Conservation (phyloP, 208 protist genomes). For the Paratrypanosoma confusum region DNA sequence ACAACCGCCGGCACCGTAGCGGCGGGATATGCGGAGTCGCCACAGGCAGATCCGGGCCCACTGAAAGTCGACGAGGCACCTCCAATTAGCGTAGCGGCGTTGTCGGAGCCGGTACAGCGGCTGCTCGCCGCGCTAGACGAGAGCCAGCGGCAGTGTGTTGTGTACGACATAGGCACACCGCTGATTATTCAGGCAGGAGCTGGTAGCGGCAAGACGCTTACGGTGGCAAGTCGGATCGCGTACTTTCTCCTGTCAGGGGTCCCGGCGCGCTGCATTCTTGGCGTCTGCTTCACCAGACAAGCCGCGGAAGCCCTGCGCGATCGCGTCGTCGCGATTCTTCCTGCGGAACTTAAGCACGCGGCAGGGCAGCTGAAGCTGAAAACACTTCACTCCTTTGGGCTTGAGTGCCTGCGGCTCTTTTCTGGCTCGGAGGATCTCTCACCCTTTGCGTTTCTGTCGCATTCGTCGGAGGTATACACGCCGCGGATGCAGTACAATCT, state of each 20-base stretch:
- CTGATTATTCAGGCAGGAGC: constrained; percentile 70
- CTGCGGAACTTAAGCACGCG: constrained; percentile 3
- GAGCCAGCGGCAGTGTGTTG: constrained; percentile 39
- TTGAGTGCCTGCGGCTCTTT: constrained; percentile 70
- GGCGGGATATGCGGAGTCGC: too few relatives aligned
- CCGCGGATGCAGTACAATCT: constrained; percentile 37
- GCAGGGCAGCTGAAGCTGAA: constrained; percentile 48
- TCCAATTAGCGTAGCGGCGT: not conserved
- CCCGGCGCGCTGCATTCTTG: constrained; percentile 49
- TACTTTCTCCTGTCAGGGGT: constrained; percentile 42
- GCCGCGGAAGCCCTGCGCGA: constrained; percentile 63
- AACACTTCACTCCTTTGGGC: constrained; percentile 76
- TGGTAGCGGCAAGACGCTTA: constrained; percentile 84
- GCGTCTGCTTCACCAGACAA: constrained; percentile 78
- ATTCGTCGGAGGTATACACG: constrained; percentile 52
- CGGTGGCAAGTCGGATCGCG: constrained; percentile 68
- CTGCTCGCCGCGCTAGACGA: constrained; percentile 24
- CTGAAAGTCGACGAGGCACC: too few relatives aligned
- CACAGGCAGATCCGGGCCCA: too few relatives aligned
- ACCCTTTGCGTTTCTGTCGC: too few relatives aligned
- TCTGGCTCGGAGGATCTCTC: constrained; percentile 22
- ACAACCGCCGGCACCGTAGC: too few relatives aligned
- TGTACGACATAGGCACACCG: constrained; percentile 19
- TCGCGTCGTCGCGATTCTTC: constrained; percentile 38
- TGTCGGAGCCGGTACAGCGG: not conserved